Evolutionary conservation across 306 rosid genomes (phyloP).

Genomic region (Sindora glabra): DNA sequence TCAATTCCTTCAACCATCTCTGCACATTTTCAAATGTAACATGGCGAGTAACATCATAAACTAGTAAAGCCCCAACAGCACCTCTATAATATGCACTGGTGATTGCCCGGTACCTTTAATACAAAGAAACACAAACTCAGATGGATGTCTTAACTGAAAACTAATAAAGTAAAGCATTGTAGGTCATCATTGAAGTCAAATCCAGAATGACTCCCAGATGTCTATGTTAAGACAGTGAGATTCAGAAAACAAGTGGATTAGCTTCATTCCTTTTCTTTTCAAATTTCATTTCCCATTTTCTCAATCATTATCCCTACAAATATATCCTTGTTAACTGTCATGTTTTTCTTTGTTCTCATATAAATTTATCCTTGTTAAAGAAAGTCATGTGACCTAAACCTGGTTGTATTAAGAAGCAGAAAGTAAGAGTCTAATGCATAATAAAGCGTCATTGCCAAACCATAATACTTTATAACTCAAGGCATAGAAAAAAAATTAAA

Average conservation of each 20-base stretch:
- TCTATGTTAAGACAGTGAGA: too few relatives aligned
- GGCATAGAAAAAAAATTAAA: neutral
- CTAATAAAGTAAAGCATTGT: neutral
- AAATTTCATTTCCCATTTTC: neutral
- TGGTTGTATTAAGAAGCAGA: neutral
- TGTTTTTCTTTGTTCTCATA: too few relatives aligned
- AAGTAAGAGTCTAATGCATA: too few relatives aligned
- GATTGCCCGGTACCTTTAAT: slow-evolving; percentile 68
- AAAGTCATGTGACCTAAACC: neutral
- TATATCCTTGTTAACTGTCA: too few relatives aligned
- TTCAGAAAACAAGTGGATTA: too few relatives aligned
- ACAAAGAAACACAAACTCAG: neutral
- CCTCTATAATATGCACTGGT: slow-evolving; percentile 78
- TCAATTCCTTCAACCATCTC: slow-evolving; percentile 85
- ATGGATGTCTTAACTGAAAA: neutral
- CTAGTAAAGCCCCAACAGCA: slow-evolving; percentile 82
- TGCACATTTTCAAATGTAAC: slow-evolving; percentile 71
- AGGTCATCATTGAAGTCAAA: neutral
- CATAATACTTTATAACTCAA: too few relatives aligned
- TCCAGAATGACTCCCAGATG: too few relatives aligned
- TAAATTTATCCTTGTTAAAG: neutral
- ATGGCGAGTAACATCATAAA: slow-evolving; percentile 76
- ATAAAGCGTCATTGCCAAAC: neutral
- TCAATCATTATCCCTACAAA: neutral
- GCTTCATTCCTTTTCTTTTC: neutral